Evolutionary conservation across 805 yeast genomes (phyloP).

Genomic region (Candida broadrunensis): DNA sequence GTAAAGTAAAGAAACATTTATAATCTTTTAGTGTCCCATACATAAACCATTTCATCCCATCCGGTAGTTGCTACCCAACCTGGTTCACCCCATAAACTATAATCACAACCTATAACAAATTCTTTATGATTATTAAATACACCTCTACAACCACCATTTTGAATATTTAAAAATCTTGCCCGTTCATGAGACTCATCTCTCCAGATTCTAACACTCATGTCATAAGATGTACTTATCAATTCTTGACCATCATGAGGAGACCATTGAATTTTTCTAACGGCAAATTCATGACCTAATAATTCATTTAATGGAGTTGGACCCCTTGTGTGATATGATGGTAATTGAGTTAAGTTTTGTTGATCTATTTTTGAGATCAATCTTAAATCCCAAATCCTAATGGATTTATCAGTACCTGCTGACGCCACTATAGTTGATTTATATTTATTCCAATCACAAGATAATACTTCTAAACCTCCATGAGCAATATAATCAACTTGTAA

Average conservation of each 20-base stretch:
- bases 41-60: constrained; percentile 93
- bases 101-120: constrained; percentile 90
- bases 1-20: too few relatives aligned
- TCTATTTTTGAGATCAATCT: constrained; percentile 55
- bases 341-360: constrained; percentile 30
- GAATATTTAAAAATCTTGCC: constrained; percentile 40
- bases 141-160: constrained; percentile 51
- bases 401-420: constrained; percentile 88
- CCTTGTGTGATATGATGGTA: constrained; percentile 39
- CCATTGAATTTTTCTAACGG: constrained; percentile 81
- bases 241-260: constrained; percentile 80
- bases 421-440: constrained; percentile 78
- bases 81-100: constrained; percentile 95
- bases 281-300: constrained; percentile 83
- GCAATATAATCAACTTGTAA: constrained; percentile 60
- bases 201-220: constrained; percentile 92
- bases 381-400: constrained; percentile 83
- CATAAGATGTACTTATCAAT: constrained; percentile 77
- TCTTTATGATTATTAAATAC: constrained; percentile 74
- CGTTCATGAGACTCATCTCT: constrained; percentile 62
- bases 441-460: constrained; percentile 87
- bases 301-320: constrained; percentile 75
- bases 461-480: constrained; percentile 77
- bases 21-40: constrained; percentile 71
- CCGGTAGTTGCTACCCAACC: constrained; percentile 95